Percentiles rank a stretch among this genome's conserved stretches.
phyloP scores from a whole-genome alignment of 331 rosid genomes.

The Ulmus americana region DNA sequence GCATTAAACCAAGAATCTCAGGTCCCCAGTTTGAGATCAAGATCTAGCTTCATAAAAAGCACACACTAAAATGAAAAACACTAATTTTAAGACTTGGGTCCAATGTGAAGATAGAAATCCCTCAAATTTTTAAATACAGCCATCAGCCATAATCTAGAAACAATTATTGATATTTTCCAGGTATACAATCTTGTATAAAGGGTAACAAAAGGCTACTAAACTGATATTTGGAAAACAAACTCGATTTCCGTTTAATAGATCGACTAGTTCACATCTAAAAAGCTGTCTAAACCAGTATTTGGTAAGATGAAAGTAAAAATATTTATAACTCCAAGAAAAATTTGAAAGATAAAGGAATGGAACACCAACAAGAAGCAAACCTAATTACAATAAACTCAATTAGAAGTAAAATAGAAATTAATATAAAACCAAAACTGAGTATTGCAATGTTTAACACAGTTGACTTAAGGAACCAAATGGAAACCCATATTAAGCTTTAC shows the following conservation, averaged over 20 bases:
- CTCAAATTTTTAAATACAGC: not conserved
- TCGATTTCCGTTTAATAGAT: not conserved
- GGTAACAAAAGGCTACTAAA: not conserved
- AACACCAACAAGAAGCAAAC: not conserved
- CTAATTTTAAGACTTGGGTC: not conserved
- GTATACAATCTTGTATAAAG: not conserved
- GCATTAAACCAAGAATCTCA: not conserved
- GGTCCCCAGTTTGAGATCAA: not conserved
- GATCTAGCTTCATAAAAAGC: not conserved
- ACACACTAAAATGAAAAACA: not conserved
- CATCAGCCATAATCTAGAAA: not conserved
- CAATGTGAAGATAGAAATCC: not conserved
- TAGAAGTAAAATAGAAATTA: not conserved
- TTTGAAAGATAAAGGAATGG: not conserved
- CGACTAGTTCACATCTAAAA: not conserved
- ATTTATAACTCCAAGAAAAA: not conserved
- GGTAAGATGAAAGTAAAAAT: not conserved
- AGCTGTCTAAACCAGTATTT: not conserved
- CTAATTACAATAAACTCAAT: not conserved
- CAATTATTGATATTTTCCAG: no score
- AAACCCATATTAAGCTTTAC: not conserved
- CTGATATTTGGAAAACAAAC: not conserved
- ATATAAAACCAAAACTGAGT: not conserved
- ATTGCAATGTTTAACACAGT: not conserved
- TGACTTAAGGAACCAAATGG: not conserved